phyloP scores from a whole-genome alignment of 495 filamentous ascomycete genomes.

The Lasiosphaeria hispida region DNA sequence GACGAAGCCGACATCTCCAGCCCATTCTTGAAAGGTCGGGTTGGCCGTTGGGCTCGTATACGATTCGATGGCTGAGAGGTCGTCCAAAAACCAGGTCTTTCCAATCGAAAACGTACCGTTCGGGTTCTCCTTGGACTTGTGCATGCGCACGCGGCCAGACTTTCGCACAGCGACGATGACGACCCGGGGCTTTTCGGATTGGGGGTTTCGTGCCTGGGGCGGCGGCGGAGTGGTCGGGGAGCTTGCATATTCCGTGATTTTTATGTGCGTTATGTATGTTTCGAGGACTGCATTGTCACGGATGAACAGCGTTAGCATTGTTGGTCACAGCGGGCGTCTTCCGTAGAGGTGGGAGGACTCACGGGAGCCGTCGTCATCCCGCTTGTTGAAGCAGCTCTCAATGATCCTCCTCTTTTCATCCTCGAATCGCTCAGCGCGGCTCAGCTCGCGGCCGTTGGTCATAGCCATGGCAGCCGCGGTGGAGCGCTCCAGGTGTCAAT shows the following conservation, averaged over 20 bases:
- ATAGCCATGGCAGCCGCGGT: slow-evolving; percentile 20
- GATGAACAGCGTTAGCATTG: slow-evolving; percentile 15
- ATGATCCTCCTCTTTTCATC: slow-evolving; percentile 93
- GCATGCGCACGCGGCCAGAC: slow-evolving; percentile 88
- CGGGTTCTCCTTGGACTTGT: slow-evolving; percentile 92
- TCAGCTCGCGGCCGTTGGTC: slow-evolving; percentile 46
- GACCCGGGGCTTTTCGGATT: slow-evolving; percentile 82
- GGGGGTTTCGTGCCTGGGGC: slow-evolving; percentile 57
- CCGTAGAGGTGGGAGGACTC: slow-evolving; percentile 35
- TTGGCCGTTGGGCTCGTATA: slow-evolving; percentile 62
- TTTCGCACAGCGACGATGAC: slow-evolving; percentile 91
- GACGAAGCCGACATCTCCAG: slow-evolving; percentile 76
- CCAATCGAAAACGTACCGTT: slow-evolving; percentile 96
- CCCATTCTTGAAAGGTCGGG: slow-evolving; percentile 71
- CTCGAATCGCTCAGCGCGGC: slow-evolving; percentile 85
- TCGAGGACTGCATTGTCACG: slow-evolving; percentile 61
- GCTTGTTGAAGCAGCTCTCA: slow-evolving; percentile 85
- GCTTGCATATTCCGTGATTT: slow-evolving; percentile 77
- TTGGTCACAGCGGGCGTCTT: background rate
- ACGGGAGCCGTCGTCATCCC: slow-evolving; percentile 78
- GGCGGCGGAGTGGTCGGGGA: slow-evolving; percentile 86
- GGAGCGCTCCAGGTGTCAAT: slow-evolving; percentile 23
- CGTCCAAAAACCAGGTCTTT: slow-evolving; percentile 95
- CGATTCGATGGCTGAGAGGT: slow-evolving; percentile 75
- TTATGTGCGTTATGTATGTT: slow-evolving; percentile 96